Conservation (phyloP, 1,284 basidiomycete genomes). For the Calocybe gambosa region DNA sequence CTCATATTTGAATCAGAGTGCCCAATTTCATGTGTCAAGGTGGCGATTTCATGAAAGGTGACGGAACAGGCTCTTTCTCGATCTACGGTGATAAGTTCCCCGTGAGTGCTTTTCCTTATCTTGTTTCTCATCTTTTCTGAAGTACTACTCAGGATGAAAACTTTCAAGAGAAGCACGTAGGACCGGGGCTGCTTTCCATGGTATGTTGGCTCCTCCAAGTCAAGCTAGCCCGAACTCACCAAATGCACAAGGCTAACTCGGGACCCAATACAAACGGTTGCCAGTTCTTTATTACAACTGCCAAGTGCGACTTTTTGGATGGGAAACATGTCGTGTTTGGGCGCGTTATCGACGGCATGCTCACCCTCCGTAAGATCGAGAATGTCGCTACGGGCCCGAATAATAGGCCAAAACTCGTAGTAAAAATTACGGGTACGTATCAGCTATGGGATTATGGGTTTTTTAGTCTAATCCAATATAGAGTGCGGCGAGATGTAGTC, state of each 20-base stretch:
- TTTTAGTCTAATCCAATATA: background rate
- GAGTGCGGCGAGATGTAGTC: constrained; percentile 21
- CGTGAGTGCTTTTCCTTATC: constrained; percentile 33
- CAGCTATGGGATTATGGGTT: background rate
- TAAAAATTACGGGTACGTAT: constrained; percentile 67
- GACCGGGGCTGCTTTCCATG: constrained; percentile 83
- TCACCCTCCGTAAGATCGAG: constrained; percentile 91
- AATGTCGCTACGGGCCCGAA: constrained; percentile 88
- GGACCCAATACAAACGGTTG: constrained; percentile 91
- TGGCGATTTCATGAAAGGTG: constrained; percentile 83
- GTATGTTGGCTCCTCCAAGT: constrained; percentile 29
- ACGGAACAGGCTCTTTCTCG: constrained; percentile 91
- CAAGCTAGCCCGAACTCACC: constrained; percentile 1
- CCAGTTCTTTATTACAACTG: constrained; percentile 98
- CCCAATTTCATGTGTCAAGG: constrained; percentile 87
- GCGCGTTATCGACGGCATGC: constrained; percentile 81
- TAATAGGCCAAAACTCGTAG: constrained; percentile 77
- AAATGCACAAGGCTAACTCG: constrained; percentile 71
- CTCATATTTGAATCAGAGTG: constrained; percentile 36
- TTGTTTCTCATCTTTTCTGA: background rate
- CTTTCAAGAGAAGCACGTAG: constrained; percentile 86
- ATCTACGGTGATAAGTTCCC: constrained; percentile 94
- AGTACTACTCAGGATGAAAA: constrained; percentile 78
- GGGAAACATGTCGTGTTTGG: constrained; percentile 95
- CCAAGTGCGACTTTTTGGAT: constrained; percentile 90